Evolutionary conservation across 2,329 filamentous ascomycete species (phyloP), one percentile per base, ranked within the genome.

Genomic region (Hypocreales sp.): DNA sequence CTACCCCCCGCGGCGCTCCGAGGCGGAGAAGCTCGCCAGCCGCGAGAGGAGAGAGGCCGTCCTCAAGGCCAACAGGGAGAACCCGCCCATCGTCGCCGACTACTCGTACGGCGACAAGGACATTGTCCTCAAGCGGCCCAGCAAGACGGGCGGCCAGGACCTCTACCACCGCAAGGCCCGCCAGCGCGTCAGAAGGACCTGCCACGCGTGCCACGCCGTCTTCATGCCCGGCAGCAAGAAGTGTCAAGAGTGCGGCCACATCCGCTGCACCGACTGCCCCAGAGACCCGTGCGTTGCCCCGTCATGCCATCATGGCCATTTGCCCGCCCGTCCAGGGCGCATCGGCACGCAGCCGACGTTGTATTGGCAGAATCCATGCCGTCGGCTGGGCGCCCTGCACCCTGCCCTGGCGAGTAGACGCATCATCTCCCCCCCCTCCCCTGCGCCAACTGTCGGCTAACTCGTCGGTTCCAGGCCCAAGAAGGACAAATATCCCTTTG

Each of bases 241-340:
- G 1, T 92, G 84, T 47, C 51, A 60, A 7, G 61, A 60, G 21
- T 92, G 84, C 50, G 56, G 61, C 16, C 84, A 92, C 49, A 49
- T 64, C 27, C 73, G 81, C 29, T 92, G 83, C 58, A 80, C 72
- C 21, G 77, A 77, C 45, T 92, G 83, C 48, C 81, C 80, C 16
- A 64, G 82, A 40, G 74, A 83, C 42, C 82, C 82, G 65, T 83
- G 67, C 49, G 78, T 72, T 28, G 20, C 30, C 15, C 12, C 6
- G 16, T n/a, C n/a, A n/a, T n/a, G n/a, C n/a, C n/a, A n/a, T n/a
- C n/a, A n/a, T n/a, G n/a, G n/a, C n/a, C n/a, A n/a, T n/a, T n/a
- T n/a, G n/a, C n/a, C n/a, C n/a, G n/a, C n/a, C n/a, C n/a, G n/a
- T n/a, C n/a, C n/a, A n/a, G n/a, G n/a, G n/a, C n/a, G n/a, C n/a